These are phyloP conservation scores for Diplotaxis tenuifolia DNA, from an alignment of 345 rosid species.

Conservation along the genomic window DNA sequence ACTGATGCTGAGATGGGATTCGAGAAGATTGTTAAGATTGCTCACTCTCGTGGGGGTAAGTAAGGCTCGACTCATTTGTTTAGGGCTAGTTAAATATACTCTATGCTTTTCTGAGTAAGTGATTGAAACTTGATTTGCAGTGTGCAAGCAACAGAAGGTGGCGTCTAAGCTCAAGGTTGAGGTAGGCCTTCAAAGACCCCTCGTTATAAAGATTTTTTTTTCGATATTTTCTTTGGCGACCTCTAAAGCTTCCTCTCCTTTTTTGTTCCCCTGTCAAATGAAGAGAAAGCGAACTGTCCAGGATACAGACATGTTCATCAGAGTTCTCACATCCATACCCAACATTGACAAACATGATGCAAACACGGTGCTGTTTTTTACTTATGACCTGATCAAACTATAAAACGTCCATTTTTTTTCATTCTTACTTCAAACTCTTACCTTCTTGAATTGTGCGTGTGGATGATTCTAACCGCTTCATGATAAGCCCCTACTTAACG, in stretches of 20 bases:
- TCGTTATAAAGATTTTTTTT: background rate
- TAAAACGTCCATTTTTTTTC: background rate
- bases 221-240: background rate
- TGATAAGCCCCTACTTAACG: background rate
- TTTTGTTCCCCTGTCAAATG: conserved; percentile 26
- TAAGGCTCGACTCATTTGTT: conserved; percentile 4
- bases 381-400: background rate
- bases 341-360: conserved; percentile 86
- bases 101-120: background rate
- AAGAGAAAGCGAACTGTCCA: conserved; percentile 70
- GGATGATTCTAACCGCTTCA: background rate
- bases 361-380: conserved; percentile 47
- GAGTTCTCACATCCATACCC: conserved; percentile 74
- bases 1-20: conserved; percentile 91
- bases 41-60: conserved; percentile 81
- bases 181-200: conserved; percentile 46
- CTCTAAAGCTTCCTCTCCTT: background rate
- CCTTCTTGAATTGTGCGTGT: conserved; percentile 1
- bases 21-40: conserved; percentile 86
- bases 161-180: conserved; percentile 67
- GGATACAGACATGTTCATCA: conserved; percentile 54
- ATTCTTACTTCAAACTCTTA: background rate
- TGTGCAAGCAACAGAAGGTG: conserved; percentile 69
- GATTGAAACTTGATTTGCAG: conserved; percentile 43
- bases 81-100: background rate